Percentiles rank a stretch among this genome's conserved stretches.
These are phyloP conservation scores for Coemansia sp. DNA, from an alignment of 192 early-diverging fungal genomes.

Conservation along the genomic window DNA sequence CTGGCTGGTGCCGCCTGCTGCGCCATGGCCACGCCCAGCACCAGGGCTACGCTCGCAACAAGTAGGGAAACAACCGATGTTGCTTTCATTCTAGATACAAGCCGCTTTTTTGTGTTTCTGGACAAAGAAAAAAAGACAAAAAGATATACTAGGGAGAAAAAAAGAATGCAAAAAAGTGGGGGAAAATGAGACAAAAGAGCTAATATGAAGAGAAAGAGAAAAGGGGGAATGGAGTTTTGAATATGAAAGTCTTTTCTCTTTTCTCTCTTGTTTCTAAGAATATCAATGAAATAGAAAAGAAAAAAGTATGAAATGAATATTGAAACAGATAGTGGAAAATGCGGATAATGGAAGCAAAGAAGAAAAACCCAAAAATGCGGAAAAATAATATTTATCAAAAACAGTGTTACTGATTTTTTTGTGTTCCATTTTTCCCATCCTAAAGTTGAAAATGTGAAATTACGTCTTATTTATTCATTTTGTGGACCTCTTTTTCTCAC, in stretches of 20 bases:
- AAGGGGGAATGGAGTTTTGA: background rate
- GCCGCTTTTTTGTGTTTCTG: background rate
- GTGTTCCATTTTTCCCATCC: background rate
- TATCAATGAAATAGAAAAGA: too few relatives aligned
- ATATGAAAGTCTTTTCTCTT: too few relatives aligned
- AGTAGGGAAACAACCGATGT: conserved; percentile 7
- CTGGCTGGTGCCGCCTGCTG: background rate
- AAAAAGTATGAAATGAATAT: too few relatives aligned
- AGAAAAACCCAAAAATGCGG: too few relatives aligned
- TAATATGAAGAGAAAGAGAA: background rate
- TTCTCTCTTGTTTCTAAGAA: too few relatives aligned
- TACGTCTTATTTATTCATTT: too few relatives aligned
- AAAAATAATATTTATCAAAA: too few relatives aligned
- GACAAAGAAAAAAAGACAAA: background rate
- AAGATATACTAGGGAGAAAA: conserved; percentile 7
- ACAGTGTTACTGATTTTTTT: too few relatives aligned
- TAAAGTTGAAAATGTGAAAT: too few relatives aligned
- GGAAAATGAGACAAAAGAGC: background rate
- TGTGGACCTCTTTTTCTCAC: background rate
- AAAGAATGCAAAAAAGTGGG: background rate
- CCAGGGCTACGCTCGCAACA: background rate
- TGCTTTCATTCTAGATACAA: background rate
- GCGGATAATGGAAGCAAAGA: too few relatives aligned
- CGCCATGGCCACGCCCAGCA: background rate
- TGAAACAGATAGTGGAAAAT: too few relatives aligned